phyloP scores from a whole-genome alignment of 495 filamentous ascomycete species.

The Pseudomonodictys pantanalensis region DNA sequence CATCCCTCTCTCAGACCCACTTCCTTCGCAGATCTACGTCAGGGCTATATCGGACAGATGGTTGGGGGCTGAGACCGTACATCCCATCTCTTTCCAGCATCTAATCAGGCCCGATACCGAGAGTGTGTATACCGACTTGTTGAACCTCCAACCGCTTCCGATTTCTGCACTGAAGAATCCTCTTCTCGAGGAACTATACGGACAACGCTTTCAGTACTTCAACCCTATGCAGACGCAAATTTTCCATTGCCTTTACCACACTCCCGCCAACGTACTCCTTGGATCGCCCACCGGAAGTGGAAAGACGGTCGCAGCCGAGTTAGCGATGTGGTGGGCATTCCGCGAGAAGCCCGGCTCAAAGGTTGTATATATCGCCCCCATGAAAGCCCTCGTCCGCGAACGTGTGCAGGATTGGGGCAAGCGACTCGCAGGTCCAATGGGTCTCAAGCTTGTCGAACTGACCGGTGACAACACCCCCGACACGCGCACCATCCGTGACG shows the following conservation, averaged over 20 bases:
- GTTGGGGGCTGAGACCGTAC: conserved; percentile 96
- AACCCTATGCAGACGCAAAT: conserved; percentile 99
- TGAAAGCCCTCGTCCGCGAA: conserved; percentile 97
- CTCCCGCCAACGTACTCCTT: conserved; percentile 82
- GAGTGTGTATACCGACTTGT: conserved; percentile 89
- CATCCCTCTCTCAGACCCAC: conserved; percentile 86
- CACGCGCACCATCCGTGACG: conserved; percentile 87
- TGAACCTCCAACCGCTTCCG: conserved; percentile 88
- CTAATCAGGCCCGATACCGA: conserved; percentile 96
- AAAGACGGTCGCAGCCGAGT: conserved; percentile 91
- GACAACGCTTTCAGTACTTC: conserved; percentile 86
- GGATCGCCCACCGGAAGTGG: conserved; percentile 97
- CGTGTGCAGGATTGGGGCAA: conserved; percentile 92
- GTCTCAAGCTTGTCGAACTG: conserved; percentile 88
- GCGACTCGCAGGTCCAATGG: conserved; percentile 78
- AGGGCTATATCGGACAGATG: conserved; percentile 91
- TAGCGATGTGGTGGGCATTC: conserved; percentile 99
- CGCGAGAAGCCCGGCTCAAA: conserved; percentile 93
- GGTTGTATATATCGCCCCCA: conserved; percentile 97
- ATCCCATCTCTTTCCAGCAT: conserved; percentile 94
- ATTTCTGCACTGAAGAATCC: conserved; percentile 85
- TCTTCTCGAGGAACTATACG: conserved; percentile 82
- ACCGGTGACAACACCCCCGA: conserved; percentile 98
- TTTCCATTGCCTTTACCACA: conserved; percentile 93
- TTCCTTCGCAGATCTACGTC: conserved; percentile 94